Evolutionary conservation across 1,139 yeast genomes (phyloP).

Genomic region (Geotrichum histeridarum): DNA sequence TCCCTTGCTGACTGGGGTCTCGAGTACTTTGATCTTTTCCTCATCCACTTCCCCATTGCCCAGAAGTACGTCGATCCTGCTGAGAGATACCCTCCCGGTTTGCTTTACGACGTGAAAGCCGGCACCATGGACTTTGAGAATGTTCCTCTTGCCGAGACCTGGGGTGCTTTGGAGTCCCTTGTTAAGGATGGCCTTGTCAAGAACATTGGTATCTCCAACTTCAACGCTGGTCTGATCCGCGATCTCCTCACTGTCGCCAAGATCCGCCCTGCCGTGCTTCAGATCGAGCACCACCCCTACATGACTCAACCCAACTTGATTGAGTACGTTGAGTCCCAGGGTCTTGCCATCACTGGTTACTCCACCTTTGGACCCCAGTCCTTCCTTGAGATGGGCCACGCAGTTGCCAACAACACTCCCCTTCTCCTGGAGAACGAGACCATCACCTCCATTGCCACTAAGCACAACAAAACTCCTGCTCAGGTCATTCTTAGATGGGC

Average conservation of each 20-base stretch:
- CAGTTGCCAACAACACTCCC: slow-evolving; percentile 49
- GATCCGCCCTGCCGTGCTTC: slow-evolving; percentile 74
- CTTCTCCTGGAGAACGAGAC: slow-evolving; percentile 52
- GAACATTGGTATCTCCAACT: slow-evolving; percentile 82
- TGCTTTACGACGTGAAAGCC: slow-evolving; percentile 58
- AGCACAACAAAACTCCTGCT: slow-evolving; percentile 52
- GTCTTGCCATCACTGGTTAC: slow-evolving; percentile 73
- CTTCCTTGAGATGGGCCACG: slow-evolving; percentile 48
- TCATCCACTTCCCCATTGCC: slow-evolving; percentile 62
- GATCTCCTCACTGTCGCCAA: slow-evolving; percentile 69
- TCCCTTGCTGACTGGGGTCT: slow-evolving; percentile 52
- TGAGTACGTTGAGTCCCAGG: slow-evolving; percentile 55
- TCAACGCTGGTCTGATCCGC: slow-evolving; percentile 64
- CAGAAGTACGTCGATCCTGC: slow-evolving; percentile 47
- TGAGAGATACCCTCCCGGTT: slow-evolving; percentile 64
- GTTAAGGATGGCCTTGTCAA: slow-evolving; percentile 59
- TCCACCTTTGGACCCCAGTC: slow-evolving; percentile 68
- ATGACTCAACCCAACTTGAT: slow-evolving; percentile 68
- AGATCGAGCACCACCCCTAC: slow-evolving; percentile 92
- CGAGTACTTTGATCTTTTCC: slow-evolving; percentile 58
- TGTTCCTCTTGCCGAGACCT: slow-evolving; percentile 71
- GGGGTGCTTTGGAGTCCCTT: slow-evolving; percentile 66
- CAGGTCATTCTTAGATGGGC: slow-evolving; percentile 68
- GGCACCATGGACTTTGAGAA: slow-evolving; percentile 53
- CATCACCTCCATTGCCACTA: slow-evolving; percentile 48